A percentile compares a stretch with the other conserved stretches of the same genome.
phyloP scores from a whole-genome alignment of 2,329 filamentous ascomycete species.

The Colletotrichum phormii region DNA sequence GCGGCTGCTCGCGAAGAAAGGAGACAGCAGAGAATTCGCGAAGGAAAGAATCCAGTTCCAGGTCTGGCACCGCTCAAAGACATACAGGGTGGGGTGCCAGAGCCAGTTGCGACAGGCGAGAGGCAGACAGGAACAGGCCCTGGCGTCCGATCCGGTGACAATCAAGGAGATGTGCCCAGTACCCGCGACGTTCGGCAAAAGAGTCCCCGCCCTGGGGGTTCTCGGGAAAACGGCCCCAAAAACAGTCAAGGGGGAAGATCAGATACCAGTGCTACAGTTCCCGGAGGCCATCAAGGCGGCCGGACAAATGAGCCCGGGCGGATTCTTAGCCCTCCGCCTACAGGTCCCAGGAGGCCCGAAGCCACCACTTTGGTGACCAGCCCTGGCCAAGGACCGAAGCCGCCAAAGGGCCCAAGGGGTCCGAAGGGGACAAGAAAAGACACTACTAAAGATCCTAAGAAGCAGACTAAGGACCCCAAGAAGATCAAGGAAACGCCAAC shows the following conservation, averaged over 20 bases:
- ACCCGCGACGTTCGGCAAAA: background rate
- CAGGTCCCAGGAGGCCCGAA: background rate
- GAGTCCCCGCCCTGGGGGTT: no score
- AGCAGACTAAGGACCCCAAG: background rate
- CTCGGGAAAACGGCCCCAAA: background rate
- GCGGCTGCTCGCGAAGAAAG: background rate
- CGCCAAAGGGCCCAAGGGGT: background rate
- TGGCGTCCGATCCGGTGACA: background rate
- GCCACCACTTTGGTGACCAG: background rate
- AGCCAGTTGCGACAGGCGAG: background rate
- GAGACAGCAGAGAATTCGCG: slow-evolving; percentile 6
- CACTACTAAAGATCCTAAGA: background rate
- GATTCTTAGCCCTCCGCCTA: background rate
- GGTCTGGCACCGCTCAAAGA: background rate
- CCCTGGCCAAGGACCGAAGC: background rate
- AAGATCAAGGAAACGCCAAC: background rate
- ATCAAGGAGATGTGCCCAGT: background rate
- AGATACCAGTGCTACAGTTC: background rate
- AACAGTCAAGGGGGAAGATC: background rate
- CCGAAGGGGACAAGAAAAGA: background rate
- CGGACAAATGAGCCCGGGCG: no score
- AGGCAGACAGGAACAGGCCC: background rate
- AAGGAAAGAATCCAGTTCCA: slow-evolving; percentile 20
- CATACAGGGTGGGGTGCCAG: background rate
- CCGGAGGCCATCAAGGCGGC: background rate